Conservation (phyloP, 345 rosid genomes). For the Geranium brycei region DNA sequence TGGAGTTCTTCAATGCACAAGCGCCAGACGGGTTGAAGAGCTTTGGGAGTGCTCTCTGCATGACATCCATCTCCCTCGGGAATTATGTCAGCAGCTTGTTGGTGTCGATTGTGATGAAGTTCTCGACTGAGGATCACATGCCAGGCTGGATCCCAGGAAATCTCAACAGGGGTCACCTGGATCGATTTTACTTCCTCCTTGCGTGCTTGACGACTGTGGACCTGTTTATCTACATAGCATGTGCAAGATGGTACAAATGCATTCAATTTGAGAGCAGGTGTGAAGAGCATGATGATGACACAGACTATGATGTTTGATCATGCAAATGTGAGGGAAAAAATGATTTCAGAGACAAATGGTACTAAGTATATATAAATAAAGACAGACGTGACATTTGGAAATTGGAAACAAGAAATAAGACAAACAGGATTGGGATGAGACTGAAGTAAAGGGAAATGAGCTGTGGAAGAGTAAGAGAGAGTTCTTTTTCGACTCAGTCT, state of each 20-base stretch:
- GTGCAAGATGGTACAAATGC: conserved; percentile 82
- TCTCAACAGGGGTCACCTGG: conserved; percentile 90
- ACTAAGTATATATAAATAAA: conserved; percentile 19
- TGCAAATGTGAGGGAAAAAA: not conserved
- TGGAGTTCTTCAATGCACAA: conserved; percentile 94
- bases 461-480: not conserved
- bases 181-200: conserved; percentile 81
- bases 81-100: conserved; percentile 97
- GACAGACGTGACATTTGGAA: conserved; percentile 1
- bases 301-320: conserved; percentile 36
- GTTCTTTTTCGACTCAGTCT: not conserved
- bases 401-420: too few species aligned
- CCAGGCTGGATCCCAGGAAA: conserved; percentile 98
- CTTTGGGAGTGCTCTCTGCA: conserved; percentile 89
- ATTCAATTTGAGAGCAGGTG: conserved; percentile 56
- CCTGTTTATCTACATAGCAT: conserved; percentile 45
- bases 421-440: too few species aligned
- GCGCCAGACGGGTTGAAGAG: conserved; percentile 93
- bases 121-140: conserved; percentile 75
- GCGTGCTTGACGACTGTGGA: conserved; percentile 62
- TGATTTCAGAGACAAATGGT: not conserved
- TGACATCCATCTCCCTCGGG: conserved; percentile 92
- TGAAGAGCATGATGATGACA: conserved; percentile 19
- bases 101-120: conserved; percentile 85
- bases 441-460: conserved; percentile 4